Percentiles rank a stretch among this genome's conserved stretches.
These are phyloP conservation scores for Wickerhamiella cacticola DNA, from an alignment of 805 yeast species.

Conservation along the genomic window DNA sequence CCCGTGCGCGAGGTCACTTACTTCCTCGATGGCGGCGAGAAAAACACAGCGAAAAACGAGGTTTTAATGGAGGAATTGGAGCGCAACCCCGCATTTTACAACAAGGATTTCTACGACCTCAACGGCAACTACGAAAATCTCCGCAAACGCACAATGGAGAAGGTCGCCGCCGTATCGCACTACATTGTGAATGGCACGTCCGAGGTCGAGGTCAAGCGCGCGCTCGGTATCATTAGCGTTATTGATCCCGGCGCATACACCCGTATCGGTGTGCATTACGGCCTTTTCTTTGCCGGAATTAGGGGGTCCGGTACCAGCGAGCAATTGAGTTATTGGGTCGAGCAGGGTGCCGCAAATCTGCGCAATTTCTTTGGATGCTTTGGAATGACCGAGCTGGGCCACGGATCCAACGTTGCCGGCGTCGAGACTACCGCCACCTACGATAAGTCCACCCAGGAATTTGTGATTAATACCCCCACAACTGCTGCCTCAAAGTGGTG, in stretches of 20 bases:
- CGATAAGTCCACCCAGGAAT: slow-evolving; percentile 51
- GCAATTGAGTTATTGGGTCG: slow-evolving; percentile 76
- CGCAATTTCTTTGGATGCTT: slow-evolving; percentile 60
- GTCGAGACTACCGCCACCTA: slow-evolving; percentile 85
- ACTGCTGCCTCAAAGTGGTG: slow-evolving; percentile 95
- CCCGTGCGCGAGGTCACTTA: slow-evolving; percentile 31
- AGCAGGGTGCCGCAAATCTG: slow-evolving; percentile 36
- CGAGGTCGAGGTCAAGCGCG: slow-evolving; percentile 24
- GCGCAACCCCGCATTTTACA: slow-evolving; percentile 40
- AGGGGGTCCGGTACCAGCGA: slow-evolving; percentile 80
- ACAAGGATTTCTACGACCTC: slow-evolving; percentile 36
- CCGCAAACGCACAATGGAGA: slow-evolving; percentile 30
- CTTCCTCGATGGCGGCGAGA: slow-evolving; percentile 33
- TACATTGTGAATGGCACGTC: slow-evolving; percentile 21
- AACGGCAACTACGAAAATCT: slow-evolving; percentile 29
- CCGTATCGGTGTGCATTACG: slow-evolving; percentile 78
- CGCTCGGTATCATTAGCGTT: slow-evolving; percentile 25
- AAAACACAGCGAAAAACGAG: slow-evolving; percentile 32
- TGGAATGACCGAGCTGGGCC: slow-evolving; percentile 87
- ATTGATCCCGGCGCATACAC: slow-evolving; percentile 70
- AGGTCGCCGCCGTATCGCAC: slow-evolving; percentile 23
- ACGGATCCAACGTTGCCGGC: slow-evolving; percentile 89
- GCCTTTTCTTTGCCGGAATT: slow-evolving; percentile 68
- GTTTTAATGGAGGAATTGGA: slow-evolving; percentile 35
- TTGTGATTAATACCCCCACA: slow-evolving; percentile 75